Percentiles rank a stretch among this genome's conserved stretches.
phyloP scores from a whole-genome alignment of 805 yeast species.

The Saccharomycopsis schoenii region DNA sequence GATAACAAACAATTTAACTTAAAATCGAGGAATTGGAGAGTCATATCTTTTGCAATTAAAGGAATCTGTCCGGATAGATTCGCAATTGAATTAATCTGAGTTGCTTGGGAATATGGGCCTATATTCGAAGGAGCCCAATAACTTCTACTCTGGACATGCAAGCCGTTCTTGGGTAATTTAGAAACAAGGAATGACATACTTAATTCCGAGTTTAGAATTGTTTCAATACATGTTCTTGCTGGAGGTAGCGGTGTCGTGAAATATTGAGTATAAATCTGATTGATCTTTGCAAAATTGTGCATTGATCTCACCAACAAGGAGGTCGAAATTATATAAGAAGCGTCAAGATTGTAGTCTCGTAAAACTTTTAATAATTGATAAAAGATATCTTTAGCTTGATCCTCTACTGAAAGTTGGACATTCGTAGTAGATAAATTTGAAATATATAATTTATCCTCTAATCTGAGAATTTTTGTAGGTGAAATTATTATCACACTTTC shows the following conservation, averaged over 20 bases:
- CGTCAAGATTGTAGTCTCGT: constrained; percentile 20
- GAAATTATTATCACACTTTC: background rate
- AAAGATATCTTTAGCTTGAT: constrained; percentile 44
- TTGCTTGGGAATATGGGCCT: constrained; percentile 93
- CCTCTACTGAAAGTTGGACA: constrained; percentile 24
- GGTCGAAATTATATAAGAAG: constrained; percentile 1
- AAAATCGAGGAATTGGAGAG: constrained; percentile 26
- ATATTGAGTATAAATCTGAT: constrained; percentile 44
- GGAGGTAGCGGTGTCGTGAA: constrained; percentile 71
- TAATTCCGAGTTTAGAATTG: constrained; percentile 6
- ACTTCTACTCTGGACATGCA: constrained; percentile 87
- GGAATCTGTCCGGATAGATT: constrained; percentile 88
- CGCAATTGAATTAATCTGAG: constrained; percentile 39
- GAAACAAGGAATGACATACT: background rate
- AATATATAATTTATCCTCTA: constrained; percentile 26
- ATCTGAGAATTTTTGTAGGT: background rate
- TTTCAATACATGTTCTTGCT: constrained; percentile 72
- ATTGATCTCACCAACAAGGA: constrained; percentile 56
- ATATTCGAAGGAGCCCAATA: constrained; percentile 99
- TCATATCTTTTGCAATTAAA: constrained; percentile 64
- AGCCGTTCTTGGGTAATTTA: constrained; percentile 42
- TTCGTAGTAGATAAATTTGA: constrained; percentile 33
- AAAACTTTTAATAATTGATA: constrained; percentile 31
- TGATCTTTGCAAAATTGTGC: constrained; percentile 52
- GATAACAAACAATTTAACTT: constrained; percentile 40